Evolutionary conservation across 495 filamentous ascomycete species (phyloP).

Genomic region (Talaromyces wortmannii): DNA sequence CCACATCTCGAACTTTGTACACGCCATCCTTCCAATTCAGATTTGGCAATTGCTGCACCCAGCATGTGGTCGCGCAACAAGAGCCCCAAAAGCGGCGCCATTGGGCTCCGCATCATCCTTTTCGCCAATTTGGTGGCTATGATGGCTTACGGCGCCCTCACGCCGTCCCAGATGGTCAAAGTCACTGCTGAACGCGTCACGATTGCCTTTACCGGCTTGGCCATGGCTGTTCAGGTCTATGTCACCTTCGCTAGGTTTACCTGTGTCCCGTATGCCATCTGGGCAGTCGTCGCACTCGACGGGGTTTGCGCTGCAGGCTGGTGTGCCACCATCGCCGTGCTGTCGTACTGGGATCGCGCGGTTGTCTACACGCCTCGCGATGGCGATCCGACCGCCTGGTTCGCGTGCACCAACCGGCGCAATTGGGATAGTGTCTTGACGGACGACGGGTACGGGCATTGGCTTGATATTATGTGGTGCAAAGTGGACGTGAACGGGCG

Average conservation of each 20-base stretch:
- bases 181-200: background rate
- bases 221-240: background rate
- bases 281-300: background rate
- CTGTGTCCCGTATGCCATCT: background rate
- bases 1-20: no score
- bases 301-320: background rate
- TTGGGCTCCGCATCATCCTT: background rate
- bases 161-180: background rate
- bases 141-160: background rate
- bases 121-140: background rate
- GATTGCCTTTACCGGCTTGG: background rate
- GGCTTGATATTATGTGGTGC: background rate
- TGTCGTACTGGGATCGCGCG: background rate
- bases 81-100: background rate
- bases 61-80: background rate
- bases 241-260: background rate
- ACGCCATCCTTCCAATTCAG: no score
- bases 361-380: background rate
- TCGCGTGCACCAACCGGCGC: background rate
- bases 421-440: background rate
- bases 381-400: background rate
- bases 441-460: background rate
- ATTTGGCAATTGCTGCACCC: background rate
- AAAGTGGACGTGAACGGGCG: background rate
- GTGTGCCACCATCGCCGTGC: background rate